These are phyloP conservation scores for Ilex asprella DNA, from an alignment of 257 asterid species.

Conservation along the genomic window DNA sequence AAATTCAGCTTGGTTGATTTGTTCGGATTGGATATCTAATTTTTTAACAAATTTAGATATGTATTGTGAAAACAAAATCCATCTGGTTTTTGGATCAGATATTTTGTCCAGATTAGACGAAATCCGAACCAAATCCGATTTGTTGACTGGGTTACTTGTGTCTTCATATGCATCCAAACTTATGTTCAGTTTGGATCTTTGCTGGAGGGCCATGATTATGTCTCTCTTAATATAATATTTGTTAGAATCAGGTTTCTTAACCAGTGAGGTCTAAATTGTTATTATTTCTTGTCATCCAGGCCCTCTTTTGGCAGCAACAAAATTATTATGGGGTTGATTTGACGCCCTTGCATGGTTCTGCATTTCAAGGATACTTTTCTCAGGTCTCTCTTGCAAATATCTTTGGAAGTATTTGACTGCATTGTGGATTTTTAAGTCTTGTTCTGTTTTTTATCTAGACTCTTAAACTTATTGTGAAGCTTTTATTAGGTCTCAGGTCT, in stretches of 20 bases:
- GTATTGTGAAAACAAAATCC: too few species aligned
- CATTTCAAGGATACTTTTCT: conserved; percentile 95
- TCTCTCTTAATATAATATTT: neutral
- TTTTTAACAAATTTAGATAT: too few species aligned
- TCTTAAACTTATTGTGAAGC: too few species aligned
- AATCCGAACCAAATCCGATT: too few species aligned
- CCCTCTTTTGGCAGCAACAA: conserved; percentile 98
- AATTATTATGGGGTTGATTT: conserved; percentile 90
- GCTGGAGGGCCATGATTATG: neutral
- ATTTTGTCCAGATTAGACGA: too few species aligned
- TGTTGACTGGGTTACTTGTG: too few species aligned
- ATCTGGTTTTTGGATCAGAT: too few species aligned
- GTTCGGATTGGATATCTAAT: too few species aligned
- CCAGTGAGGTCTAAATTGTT: neutral
- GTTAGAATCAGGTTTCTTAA: neutral
- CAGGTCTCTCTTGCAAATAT: conserved; percentile 46
- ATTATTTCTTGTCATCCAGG: conserved; percentile 43
- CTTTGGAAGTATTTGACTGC: neutral
- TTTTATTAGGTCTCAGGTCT: too few species aligned
- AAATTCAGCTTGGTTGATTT: too few species aligned
- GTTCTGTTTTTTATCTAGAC: too few species aligned
- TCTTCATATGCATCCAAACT: neutral
- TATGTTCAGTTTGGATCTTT: neutral
- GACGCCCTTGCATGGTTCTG: conserved; percentile 81
- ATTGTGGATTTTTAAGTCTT: neutral